Percentiles rank a stretch among this genome's conserved stretches.
phyloP scores from a whole-genome alignment of 345 rosid species.

The Populus deltoides region DNA sequence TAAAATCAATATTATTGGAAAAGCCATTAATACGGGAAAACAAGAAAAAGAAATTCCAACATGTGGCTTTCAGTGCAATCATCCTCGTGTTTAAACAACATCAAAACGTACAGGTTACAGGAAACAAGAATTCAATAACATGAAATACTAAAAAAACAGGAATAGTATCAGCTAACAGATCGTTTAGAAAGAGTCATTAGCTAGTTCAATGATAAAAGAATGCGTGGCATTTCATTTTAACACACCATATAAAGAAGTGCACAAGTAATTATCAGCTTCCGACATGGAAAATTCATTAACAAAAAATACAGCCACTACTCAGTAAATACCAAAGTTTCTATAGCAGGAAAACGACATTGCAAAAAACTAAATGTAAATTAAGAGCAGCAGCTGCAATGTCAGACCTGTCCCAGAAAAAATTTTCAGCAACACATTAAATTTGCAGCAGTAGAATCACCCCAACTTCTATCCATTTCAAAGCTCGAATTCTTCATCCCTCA shows the following conservation, averaged over 20 bases:
- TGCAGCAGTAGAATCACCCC: background rate
- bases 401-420: conserved; percentile 11
- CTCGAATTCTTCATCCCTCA: conserved; percentile 81
- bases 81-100: background rate
- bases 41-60: background rate
- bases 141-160: background rate
- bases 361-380: background rate
- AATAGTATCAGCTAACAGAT: background rate
- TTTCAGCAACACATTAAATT: conserved; percentile 19
- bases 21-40: background rate
- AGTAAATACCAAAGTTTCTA: conserved; percentile 11
- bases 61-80: background rate
- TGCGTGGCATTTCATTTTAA: background rate
- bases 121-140: background rate
- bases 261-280: background rate
- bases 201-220: background rate
- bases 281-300: conserved; percentile 7
- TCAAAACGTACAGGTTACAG: background rate
- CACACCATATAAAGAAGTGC: background rate
- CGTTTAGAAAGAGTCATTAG: too few relatives aligned
- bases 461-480: conserved; percentile 38
- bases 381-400: conserved; percentile 5
- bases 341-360: conserved; percentile 15
- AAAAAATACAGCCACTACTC: conserved; percentile 12
- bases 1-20: background rate